Conservation (phyloP, 2,329 filamentous ascomycete genomes). For the Alternaria rosae region DNA sequence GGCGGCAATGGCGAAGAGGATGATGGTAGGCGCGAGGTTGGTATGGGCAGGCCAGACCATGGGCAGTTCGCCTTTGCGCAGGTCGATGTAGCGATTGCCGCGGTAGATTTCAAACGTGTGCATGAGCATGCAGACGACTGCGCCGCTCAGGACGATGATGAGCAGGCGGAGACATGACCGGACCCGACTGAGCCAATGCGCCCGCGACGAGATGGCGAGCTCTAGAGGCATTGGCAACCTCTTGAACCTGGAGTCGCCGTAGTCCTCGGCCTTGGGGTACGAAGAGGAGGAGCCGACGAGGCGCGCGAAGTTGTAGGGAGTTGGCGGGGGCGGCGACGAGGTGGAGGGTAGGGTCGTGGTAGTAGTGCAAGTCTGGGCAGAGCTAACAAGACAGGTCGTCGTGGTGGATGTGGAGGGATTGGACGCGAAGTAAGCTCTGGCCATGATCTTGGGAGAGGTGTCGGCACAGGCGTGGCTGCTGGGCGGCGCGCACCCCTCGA, state of each 20-base stretch:
- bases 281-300: slow-evolving; percentile 28
- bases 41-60: slow-evolving; percentile 49
- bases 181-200: slow-evolving; percentile 47
- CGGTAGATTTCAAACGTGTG: slow-evolving; percentile 48
- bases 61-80: slow-evolving; percentile 47
- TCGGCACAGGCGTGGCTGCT: slow-evolving; percentile 14
- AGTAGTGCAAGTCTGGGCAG: slow-evolving; percentile 7
- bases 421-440: slow-evolving; percentile 28
- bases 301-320: slow-evolving; percentile 25
- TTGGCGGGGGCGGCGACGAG: slow-evolving; percentile 22
- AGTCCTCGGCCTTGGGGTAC: slow-evolving; percentile 28
- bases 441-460: slow-evolving; percentile 28
- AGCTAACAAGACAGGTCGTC: slow-evolving; percentile 21
- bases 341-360: slow-evolving; percentile 11
- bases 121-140: slow-evolving; percentile 45
- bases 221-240: slow-evolving; percentile 39
- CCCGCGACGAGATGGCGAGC: slow-evolving; percentile 33
- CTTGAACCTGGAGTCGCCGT: slow-evolving; percentile 22
- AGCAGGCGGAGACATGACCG: slow-evolving; percentile 47
- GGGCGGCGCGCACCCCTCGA: slow-evolving; percentile 15
- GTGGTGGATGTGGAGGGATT: slow-evolving; percentile 22
- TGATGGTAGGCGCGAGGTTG: slow-evolving; percentile 46
- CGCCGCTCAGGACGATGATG: slow-evolving; percentile 48
- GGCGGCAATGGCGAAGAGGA: slow-evolving; percentile 44
- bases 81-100: slow-evolving; percentile 46